phyloP scores from a whole-genome alignment of 495 filamentous ascomycete species.

The Parmelia sp. region DNA sequence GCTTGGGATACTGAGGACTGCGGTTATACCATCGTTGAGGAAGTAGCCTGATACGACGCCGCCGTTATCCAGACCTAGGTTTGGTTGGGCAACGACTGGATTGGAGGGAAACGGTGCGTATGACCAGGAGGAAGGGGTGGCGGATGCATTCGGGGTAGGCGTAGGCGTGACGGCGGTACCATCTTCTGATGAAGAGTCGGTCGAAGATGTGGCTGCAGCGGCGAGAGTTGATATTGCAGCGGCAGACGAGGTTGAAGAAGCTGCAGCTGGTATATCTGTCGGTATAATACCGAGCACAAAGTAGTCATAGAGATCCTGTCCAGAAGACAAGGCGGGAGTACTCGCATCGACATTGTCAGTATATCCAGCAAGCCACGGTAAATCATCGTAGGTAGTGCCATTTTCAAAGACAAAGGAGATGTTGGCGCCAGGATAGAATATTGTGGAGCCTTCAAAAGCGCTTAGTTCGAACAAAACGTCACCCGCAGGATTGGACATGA shows the following conservation, averaged over 20 bases:
- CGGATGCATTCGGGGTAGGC: constrained; percentile 7
- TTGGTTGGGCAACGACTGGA: constrained; percentile 32
- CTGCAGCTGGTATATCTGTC: constrained; percentile 15
- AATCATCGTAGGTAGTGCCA: constrained; percentile 28
- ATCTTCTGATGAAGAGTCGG: constrained; percentile 10
- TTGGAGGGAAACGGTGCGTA: constrained; percentile 31
- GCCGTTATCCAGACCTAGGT: constrained; percentile 30
- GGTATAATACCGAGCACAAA: constrained; percentile 37
- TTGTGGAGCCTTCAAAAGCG: constrained; percentile 34
- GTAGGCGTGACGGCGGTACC: constrained; percentile 10
- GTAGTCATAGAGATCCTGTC: constrained; percentile 46
- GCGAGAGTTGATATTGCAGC: constrained; percentile 10
- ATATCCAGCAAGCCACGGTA: constrained; percentile 37
- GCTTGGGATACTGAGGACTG: constrained; percentile 46
- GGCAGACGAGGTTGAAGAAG: not conserved
- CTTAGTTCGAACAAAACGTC: constrained; percentile 38
- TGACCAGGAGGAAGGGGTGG: constrained; percentile 26
- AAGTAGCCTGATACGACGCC: constrained; percentile 41
- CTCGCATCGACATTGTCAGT: constrained; percentile 23
- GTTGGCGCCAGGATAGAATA: constrained; percentile 45
- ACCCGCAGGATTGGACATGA: constrained; percentile 40
- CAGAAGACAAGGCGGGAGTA: constrained; percentile 41
- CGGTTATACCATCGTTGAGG: constrained; percentile 34
- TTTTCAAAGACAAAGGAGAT: constrained; percentile 39
- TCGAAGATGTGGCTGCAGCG: constrained; percentile 10